Evolutionary conservation across 352 stramenopile species (phyloP).

Genomic region (Globisporangium takayamanum): DNA sequence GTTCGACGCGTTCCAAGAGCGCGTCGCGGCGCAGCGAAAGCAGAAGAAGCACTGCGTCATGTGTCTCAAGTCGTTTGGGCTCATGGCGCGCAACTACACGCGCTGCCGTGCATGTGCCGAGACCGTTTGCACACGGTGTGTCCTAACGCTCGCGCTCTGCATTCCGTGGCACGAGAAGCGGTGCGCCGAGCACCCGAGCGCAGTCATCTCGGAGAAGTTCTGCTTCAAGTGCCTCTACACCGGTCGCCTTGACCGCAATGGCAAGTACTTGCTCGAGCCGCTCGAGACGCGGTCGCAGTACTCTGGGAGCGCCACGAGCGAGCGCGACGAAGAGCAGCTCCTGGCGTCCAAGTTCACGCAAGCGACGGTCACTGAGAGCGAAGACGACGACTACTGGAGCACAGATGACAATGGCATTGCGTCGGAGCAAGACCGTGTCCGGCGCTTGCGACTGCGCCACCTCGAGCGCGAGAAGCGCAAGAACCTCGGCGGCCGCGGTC

Average conservation of each 20-base stretch:
- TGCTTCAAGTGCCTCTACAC: conserved; percentile 58
- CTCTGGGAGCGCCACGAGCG: conserved; percentile 12
- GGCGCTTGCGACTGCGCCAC: conserved; percentile 28
- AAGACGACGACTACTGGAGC: conserved; percentile 13
- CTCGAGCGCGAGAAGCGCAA: conserved; percentile 34
- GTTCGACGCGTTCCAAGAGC: conserved; percentile 27
- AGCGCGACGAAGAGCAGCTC: conserved; percentile 16
- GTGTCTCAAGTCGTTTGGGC: conserved; percentile 32
- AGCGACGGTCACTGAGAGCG: conserved; percentile 12
- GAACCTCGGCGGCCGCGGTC: conserved; percentile 8
- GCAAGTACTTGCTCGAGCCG: conserved; percentile 21
- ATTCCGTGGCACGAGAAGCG: conserved; percentile 47
- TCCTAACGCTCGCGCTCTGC: conserved; percentile 54
- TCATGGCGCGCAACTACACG: conserved; percentile 33
- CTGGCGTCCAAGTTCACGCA: conserved; percentile 13
- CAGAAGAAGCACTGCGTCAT: conserved; percentile 30
- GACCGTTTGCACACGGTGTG: conserved; percentile 39
- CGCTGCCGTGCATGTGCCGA: conserved; percentile 51
- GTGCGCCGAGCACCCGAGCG: conserved; percentile 47
- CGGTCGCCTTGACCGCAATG: conserved; percentile 42
- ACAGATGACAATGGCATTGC: conserved; percentile 6
- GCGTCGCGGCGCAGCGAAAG: conserved; percentile 22
- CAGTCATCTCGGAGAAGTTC: conserved; percentile 60
- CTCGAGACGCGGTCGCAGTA: conserved; percentile 30
- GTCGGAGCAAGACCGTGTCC: conserved; percentile 19